Evolutionary conservation across 192 early-diverging fungal species (phyloP), one percentile per base, ranked within the genome.

Genomic region (Backusella circina): DNA sequence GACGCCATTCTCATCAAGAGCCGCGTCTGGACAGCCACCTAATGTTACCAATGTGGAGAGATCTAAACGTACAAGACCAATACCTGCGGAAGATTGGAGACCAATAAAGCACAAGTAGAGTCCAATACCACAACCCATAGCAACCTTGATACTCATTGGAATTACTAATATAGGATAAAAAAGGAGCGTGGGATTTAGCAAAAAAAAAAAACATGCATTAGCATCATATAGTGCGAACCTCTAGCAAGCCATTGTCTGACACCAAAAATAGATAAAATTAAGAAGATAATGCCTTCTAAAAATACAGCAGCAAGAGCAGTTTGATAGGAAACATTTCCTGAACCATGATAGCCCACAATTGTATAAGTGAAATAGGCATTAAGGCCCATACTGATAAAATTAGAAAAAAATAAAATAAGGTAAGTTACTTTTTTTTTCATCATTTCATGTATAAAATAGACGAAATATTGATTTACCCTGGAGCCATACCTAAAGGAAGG

Each of bases 351-450:
- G 8, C 92, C 93, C 5, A 95, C 93, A 26, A 95, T 91, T 0
- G 91, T 93, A 77, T 93, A 95, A 16, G 93, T 88, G 78, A 95
- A 94, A 79, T 93, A 95, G 38, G 93, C 92, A 72, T 92, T 94
- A 50, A 94, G 82, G 6, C 94, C 94, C 90, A 95, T 90, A 51
- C 85, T 86, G 15, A 15, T 8, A 15, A 70, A 30, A 75, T 16
- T 23, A 21, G 2, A 54, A 47, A 26, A 31, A 41, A 16, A 44
- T 31, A 61, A 41, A 75, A 57, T 51, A 47, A 31, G 31, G 1
- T 23, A 41, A n/a, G 31, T 8, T 51, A 47, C 47, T 54, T 7
- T 51, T 51, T 30, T 15, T 71, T 32, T 30, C 12, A 18, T 50
- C 4, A 4, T n/a, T 6, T 12, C 33, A 18, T 7, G 7, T 36